Evolutionary conservation across 1,284 basidiomycete species (phyloP), one percentile per base, ranked within the genome.

Genomic region (Leccinum solheimii): DNA sequence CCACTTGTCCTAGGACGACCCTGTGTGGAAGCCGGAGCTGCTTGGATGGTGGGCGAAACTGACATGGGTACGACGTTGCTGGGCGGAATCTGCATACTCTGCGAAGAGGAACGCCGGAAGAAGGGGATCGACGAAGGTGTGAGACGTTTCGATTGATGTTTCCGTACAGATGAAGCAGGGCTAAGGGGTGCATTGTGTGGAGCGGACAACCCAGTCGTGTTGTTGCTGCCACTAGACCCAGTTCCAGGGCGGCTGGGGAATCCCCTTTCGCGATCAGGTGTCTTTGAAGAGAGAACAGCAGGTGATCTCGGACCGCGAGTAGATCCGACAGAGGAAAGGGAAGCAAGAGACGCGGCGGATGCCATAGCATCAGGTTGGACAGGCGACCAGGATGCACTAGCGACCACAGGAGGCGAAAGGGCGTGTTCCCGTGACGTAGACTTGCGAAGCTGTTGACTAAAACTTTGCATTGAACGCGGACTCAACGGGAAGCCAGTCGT

Each of bases 41-140:
- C 74, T 26, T 80, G 78, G 43, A 81, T 77, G 10, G 86, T 85
- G 14, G 88, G 87, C 8, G 90, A 86, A 23, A 79, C 75, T 13
- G 82, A 76, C 23, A 72, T 67, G 10, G 75, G 66, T 19, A 73
- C 66, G 58, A 72, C 67, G 52, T 72, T 73, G 30, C 79, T 71
- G 5, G 80, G 77, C 55, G 80, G 83, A 55, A 83, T 73, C 65
- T 92, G 88, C 79, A 92, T 88, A 2, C 92, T 94, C 67, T 94
- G 91, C 1, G 94, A 95, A 19, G 94, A 95, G 1, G 94, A 92
- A 19, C 95, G 90, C 48, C 94, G 86, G 81, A 97, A 97, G 78
- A 98, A 98, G 1, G 95, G 96, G 65, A 98, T 97, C 8, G 94
- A 92, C 14, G 94, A 96, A 0, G 95, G 95, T 0, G 95, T 97